Evolutionary conservation across 140 eudicot species (phyloP).

Genomic region (Ambrosia hybrid): DNA sequence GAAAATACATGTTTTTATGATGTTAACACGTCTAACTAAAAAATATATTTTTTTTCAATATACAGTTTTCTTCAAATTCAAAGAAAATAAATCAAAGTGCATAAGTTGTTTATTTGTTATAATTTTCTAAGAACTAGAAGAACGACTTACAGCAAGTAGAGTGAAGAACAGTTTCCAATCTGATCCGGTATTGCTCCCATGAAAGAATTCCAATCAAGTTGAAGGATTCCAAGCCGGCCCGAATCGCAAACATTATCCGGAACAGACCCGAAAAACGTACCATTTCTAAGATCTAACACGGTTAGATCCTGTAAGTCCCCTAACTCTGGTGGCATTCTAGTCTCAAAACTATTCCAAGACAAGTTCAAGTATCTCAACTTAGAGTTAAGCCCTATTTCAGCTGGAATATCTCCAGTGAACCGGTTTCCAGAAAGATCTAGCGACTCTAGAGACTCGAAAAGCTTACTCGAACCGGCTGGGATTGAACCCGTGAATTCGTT

Average conservation of each 20-base stretch:
- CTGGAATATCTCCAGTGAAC: constrained; percentile 69
- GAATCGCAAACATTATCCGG: constrained; percentile 80
- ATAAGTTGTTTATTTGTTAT: not conserved
- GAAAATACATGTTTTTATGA: no score
- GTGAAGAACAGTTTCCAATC: constrained; percentile 88
- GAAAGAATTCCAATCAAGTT: constrained; percentile 79
- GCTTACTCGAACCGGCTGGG: constrained; percentile 58
- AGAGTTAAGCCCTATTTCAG: constrained; percentile 72
- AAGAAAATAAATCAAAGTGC: not conserved
- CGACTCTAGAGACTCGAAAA: constrained; percentile 53
- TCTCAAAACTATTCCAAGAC: constrained; percentile 73
- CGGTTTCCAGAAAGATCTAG: constrained; percentile 76
- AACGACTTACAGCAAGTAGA: constrained; percentile 76
- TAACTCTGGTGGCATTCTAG: constrained; percentile 81
- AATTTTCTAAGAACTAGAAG: not conserved
- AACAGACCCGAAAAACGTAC: constrained; percentile 55
- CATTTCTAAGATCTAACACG: constrained; percentile 71
- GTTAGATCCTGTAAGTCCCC: constrained; percentile 76
- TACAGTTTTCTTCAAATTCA: not conserved
- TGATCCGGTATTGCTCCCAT: constrained; percentile 70
- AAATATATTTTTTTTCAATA: not conserved
- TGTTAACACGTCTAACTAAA: no score
- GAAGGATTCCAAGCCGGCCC: constrained; percentile 71
- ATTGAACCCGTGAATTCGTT: constrained; percentile 63
- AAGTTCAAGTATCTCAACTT: constrained; percentile 74